Evolutionary conservation across 73 alveolate genomes (phyloP).

Genomic region (Breviolum minutum): DNA sequence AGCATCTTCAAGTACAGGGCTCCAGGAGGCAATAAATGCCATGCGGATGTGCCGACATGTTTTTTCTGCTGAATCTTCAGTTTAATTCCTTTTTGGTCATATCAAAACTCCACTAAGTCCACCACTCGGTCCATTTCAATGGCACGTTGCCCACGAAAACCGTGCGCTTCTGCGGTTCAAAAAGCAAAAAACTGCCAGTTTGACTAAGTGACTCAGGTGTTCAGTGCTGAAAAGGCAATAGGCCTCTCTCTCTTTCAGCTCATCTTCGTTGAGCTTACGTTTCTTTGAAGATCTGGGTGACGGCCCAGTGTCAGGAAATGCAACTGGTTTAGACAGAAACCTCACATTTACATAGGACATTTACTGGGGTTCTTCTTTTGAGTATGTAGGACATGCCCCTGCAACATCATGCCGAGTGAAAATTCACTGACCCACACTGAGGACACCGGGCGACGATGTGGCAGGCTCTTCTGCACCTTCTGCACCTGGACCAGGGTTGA

Average conservation of each 20-base stretch:
- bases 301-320: background rate
- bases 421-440: background rate
- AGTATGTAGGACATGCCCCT: no score
- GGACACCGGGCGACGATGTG: background rate
- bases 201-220: background rate
- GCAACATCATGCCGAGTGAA: background rate
- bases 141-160: conserved; percentile 63
- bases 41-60: no score
- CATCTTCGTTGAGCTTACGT: conserved; percentile 30
- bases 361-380: no score
- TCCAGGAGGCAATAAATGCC: no score
- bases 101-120: background rate
- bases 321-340: background rate
- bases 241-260: conserved; percentile 63
- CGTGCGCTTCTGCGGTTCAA: background rate
- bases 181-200: background rate
- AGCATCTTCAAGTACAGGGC: no score
- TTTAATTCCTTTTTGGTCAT: no score
- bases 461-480: conserved; percentile 17
- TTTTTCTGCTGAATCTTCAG: no score
- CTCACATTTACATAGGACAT: background rate
- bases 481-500: background rate
- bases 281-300: background rate
- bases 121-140: conserved; percentile 31
- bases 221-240: background rate